A percentile compares a stretch with the other conserved stretches of the same genome.
Conservation (phyloP, 805 yeast species). For the Torulaspora delbrueckii region DNA sequence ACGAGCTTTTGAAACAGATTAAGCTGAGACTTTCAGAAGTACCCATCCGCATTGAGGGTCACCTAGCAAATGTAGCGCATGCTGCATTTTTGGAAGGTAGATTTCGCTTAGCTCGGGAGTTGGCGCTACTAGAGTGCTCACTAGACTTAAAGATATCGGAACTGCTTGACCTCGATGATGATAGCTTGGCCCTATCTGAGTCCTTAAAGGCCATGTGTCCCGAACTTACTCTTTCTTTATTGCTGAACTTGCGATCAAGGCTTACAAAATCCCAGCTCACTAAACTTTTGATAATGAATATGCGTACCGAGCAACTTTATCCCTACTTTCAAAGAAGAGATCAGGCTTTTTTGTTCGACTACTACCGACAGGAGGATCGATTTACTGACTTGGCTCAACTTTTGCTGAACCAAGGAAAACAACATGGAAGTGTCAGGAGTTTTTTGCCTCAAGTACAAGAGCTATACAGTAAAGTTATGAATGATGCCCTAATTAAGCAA, state of each 20-base stretch:
- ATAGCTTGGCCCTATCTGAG: conserved; percentile 61
- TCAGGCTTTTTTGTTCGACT: conserved; percentile 44
- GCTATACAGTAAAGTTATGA: conserved; percentile 23
- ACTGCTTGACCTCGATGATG: conserved; percentile 66
- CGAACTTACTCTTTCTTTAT: conserved; percentile 46
- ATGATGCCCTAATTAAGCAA: conserved; percentile 18
- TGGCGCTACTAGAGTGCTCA: conserved; percentile 61
- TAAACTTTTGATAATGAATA: conserved; percentile 47
- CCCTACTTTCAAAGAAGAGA: conserved; percentile 35
- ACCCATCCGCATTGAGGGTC: conserved; percentile 37
- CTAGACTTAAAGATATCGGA: conserved; percentile 57
- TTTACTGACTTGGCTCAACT: conserved; percentile 44
- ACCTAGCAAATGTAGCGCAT: conserved; percentile 25
- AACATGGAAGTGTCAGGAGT: conserved; percentile 35
- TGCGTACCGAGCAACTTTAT: conserved; percentile 36
- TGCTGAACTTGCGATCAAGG: conserved; percentile 49
- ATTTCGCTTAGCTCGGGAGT: conserved; percentile 53
- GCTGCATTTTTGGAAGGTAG: conserved; percentile 60
- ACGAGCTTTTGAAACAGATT: conserved; percentile 49
- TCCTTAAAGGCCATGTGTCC: conserved; percentile 57
- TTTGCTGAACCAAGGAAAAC: conserved; percentile 33
- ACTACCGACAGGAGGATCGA: conserved; percentile 60
- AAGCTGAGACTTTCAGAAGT: conserved; percentile 20
- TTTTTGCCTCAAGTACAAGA: conserved; percentile 35
- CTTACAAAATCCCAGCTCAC: conserved; percentile 64